Percentiles rank a stretch among this genome's conserved stretches.
Conservation (phyloP, 2,329 filamentous ascomycete species). For the Alternaria hordeiaustralica region DNA sequence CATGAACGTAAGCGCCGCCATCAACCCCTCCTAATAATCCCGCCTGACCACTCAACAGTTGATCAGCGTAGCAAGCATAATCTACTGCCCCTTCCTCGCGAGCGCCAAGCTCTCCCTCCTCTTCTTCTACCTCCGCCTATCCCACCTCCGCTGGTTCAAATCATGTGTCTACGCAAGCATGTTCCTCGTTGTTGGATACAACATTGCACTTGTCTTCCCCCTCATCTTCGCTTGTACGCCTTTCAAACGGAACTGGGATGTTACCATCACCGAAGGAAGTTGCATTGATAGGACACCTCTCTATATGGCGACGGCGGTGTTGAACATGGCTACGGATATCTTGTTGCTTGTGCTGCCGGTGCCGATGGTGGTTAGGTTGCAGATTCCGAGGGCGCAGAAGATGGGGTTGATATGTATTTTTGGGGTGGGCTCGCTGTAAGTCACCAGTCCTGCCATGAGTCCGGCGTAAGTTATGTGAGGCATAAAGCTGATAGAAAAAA, state of each 20-base stretch:
- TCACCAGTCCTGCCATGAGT: too few relatives aligned
- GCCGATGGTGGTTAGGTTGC: conserved; percentile 26
- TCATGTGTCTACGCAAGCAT: conserved; percentile 20
- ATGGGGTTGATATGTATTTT: conserved; percentile 26
- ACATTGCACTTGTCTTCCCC: conserved; percentile 24
- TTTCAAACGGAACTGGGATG: conserved; percentile 23
- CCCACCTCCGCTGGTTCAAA: conserved; percentile 18
- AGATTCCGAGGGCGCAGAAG: conserved; percentile 22
- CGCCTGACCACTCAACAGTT: conserved; percentile 6
- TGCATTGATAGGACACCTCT: conserved; percentile 26
- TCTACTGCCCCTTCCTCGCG: conserved; percentile 23
- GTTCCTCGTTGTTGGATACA: conserved; percentile 28
- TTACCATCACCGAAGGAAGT: conserved; percentile 17
- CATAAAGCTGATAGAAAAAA: too few relatives aligned
- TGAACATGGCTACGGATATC: conserved; percentile 29
- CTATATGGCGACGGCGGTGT: conserved; percentile 28
- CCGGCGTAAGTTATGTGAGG: too few relatives aligned
- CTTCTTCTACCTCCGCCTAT: conserved; percentile 25
- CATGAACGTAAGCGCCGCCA: conserved; percentile 10
- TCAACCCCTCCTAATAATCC: neutral
- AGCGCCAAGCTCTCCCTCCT: conserved; percentile 30
- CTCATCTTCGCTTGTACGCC: conserved; percentile 31
- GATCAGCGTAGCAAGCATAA: conserved; percentile 11
- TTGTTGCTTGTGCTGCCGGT: conserved; percentile 24
- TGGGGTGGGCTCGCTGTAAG: conserved; percentile 23